A percentile compares a stretch with the other conserved stretches of the same genome.
Conservation (phyloP, 306 rosid species). For the Hylodesmum podocarpum region DNA sequence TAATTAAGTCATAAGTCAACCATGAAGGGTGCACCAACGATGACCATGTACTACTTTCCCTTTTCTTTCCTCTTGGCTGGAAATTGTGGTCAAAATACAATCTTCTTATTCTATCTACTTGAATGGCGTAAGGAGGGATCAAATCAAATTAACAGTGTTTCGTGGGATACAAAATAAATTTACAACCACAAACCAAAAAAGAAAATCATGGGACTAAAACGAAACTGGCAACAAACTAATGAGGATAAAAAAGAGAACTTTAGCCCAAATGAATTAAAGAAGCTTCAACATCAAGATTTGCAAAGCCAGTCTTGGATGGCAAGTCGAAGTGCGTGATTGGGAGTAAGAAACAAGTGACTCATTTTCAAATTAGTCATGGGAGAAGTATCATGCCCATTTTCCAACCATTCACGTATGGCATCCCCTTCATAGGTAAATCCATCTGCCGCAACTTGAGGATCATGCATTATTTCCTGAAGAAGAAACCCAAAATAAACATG, state of each 20-base stretch:
- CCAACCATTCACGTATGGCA: conserved; percentile 78
- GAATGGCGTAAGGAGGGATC: background rate
- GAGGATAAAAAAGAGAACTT: background rate
- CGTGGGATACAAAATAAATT: background rate
- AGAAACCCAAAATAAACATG: conserved; percentile 19
- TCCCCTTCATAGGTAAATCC: conserved; percentile 96
- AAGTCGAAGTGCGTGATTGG: conserved; percentile 68
- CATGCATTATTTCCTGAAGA: conserved; percentile 91
- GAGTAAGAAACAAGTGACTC: conserved; percentile 65
- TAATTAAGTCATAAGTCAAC: background rate
- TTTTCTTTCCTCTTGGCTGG: background rate
- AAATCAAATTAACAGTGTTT: conserved; percentile 6
- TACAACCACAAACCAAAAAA: background rate
- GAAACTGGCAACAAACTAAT: conserved; percentile 10
- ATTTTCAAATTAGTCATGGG: conserved; percentile 84
- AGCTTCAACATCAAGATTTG: conserved; percentile 54
- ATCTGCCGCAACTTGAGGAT: conserved; percentile 87
- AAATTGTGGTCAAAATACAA: conserved; percentile 6
- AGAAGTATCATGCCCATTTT: conserved; percentile 72
- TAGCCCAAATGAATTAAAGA: background rate
- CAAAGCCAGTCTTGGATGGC: conserved; percentile 96
- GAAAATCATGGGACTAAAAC: background rate
- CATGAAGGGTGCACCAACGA: background rate
- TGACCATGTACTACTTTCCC: background rate
- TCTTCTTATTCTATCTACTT: background rate